These are phyloP conservation scores for Cryptosporidium ryanae DNA, from an alignment of 169 alveolate genomes.

Conservation along the genomic window DNA sequence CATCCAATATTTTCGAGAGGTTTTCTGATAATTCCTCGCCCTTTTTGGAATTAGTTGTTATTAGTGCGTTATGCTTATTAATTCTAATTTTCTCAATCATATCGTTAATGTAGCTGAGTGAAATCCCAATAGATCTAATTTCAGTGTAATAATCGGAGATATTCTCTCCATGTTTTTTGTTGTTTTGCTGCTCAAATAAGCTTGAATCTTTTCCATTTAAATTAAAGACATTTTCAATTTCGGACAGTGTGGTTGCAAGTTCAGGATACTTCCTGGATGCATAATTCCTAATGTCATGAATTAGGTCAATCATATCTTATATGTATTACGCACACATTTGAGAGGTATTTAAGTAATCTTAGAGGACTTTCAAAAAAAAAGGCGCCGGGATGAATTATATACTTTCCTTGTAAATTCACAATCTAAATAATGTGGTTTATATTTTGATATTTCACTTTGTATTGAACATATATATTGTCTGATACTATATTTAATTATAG, in stretches of 20 bases:
- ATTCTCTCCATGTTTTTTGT: slow-evolving; percentile 11
- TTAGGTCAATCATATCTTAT: slow-evolving; percentile 48
- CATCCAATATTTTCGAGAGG: slow-evolving; percentile 72
- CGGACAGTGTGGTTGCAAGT: background rate
- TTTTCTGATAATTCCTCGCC: slow-evolving; percentile 54
- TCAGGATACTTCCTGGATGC: slow-evolving; percentile 54
- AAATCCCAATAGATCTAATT: slow-evolving; percentile 59
- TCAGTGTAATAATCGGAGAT: slow-evolving; percentile 63
- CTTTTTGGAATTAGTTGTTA: slow-evolving; percentile 60
- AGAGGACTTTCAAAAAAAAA: background rate
- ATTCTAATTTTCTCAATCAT: slow-evolving; percentile 47
- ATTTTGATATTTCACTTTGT: too few relatives aligned
- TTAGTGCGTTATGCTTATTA: slow-evolving; percentile 60
- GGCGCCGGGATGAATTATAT: background rate
- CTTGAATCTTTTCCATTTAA: background rate
- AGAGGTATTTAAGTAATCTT: background rate
- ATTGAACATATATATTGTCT: too few relatives aligned
- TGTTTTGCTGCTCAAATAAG: slow-evolving; percentile 4
- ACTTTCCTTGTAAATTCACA: too few relatives aligned
- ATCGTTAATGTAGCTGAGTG: slow-evolving; percentile 45
- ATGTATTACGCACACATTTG: background rate
- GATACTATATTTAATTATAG: too few relatives aligned
- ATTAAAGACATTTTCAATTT: slow-evolving; percentile 31
- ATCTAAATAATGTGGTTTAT: too few relatives aligned
- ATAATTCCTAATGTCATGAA: slow-evolving; percentile 43